Evolutionary conservation across 306 rosid species (phyloP), one percentile per base, ranked within the genome.

Genomic region (Quercus variabilis): DNA sequence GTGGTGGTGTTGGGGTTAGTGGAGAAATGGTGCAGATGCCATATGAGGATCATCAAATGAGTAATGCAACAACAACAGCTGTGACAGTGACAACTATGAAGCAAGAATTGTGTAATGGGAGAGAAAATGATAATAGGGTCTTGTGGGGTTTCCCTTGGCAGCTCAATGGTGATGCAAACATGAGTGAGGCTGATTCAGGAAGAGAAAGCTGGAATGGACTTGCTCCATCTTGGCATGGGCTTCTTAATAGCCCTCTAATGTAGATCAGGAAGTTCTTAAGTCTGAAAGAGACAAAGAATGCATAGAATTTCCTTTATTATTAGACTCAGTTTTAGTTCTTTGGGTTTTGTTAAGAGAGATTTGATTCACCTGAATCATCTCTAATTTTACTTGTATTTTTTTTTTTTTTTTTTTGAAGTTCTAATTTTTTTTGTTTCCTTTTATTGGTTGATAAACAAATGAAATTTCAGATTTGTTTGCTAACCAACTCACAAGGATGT

Each of bases 101-200:
- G 90, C 97, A 95, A 86, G 97, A 95, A 63, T 30, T 80, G 18
- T 55, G 89, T 79, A 85, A 83, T 83, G 89, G 65, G 1, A 80
- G 83, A 73, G 89, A 83, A 74, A 85, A 86, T 63, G 79, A 81
- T 83, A 87, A 58, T 52, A 92, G 64, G 83, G 88, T 88, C 6
- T 83, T 91, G 86, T 95, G 91, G 93, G 99, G 97, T 25, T 86
- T 88, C 55, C 99, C 98, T 11, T 91, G 98, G 98, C 98, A 93
- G 75, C 52, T 84, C 49, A 91, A 87, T 75, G 88, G 88, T 5
- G 92, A 92, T 55, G 88, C 89, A 25, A 86, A 76, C 81, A 85
- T 87, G 88, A 82, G 71, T 56, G 93, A 85, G 13, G 19, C 84
- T 78, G 97, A 92, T 54, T 81, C 91, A 7, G 97, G 89, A 65